Percentiles rank a stretch among this genome's conserved stretches.
Evolutionary conservation across 2,329 filamentous ascomycete genomes (phyloP).

Genomic region (Diaporthe citri): DNA sequence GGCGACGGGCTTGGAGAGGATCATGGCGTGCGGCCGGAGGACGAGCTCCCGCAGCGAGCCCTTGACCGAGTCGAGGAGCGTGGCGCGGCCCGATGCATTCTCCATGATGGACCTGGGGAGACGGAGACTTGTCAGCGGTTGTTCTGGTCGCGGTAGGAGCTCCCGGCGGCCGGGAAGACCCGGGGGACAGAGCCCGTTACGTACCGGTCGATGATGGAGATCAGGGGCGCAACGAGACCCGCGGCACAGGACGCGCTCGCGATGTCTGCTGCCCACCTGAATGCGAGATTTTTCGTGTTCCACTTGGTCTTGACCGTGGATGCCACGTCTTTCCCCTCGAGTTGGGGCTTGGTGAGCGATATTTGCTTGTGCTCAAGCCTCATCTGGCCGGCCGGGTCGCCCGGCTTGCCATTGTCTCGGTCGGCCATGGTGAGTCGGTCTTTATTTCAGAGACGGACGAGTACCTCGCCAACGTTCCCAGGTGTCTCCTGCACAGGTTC

Average conservation of each 20-base stretch:
- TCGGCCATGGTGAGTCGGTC: slow-evolving; percentile 30
- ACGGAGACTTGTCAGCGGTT: not conserved
- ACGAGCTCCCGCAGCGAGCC: slow-evolving; percentile 69
- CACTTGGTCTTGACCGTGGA: slow-evolving; percentile 56
- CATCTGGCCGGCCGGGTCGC: slow-evolving; percentile 32
- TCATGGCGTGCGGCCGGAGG: slow-evolving; percentile 69
- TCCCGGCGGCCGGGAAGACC: not conserved
- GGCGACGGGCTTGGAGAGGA: slow-evolving; percentile 75
- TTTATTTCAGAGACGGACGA: not conserved
- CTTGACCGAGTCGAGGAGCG: slow-evolving; percentile 70
- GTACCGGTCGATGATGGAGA: slow-evolving; percentile 89
- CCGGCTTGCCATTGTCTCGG: slow-evolving; percentile 34
- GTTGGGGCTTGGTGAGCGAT: slow-evolving; percentile 16
- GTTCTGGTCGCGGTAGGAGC: not conserved
- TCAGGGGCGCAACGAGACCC: slow-evolving; percentile 82
- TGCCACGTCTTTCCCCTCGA: slow-evolving; percentile 24
- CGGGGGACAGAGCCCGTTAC: slow-evolving; percentile 38
- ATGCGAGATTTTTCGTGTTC: slow-evolving; percentile 81
- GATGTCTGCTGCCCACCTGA: slow-evolving; percentile 76
- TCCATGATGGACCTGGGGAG: slow-evolving; percentile 78
- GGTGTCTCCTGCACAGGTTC: not conserved
- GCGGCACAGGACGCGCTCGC: slow-evolving; percentile 79
- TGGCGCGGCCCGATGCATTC: slow-evolving; percentile 78
- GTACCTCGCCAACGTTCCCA: not conserved
- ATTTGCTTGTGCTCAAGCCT: slow-evolving; percentile 32